Base-by-base conservation (phyloP, 2,329 filamentous ascomycete species). In the Pseudogymnoascus sp. region DNA sequence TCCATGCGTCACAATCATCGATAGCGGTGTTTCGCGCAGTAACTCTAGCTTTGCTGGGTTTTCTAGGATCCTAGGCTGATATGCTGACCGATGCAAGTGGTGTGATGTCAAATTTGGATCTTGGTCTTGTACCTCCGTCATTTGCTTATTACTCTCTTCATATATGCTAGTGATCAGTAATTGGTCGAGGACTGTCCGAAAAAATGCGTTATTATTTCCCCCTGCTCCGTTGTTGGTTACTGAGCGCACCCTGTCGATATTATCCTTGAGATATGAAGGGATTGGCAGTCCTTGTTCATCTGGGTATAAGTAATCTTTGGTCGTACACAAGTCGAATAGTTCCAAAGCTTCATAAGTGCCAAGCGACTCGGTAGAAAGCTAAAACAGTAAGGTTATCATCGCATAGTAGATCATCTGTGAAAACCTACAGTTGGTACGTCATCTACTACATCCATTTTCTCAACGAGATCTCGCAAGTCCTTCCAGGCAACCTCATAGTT, bases 211-310 rank as follows among this genome's bases (percentile, higher is more conserved):
- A 21, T 63, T 18, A n/a, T 37, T 60, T 21, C 8, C 16, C 1
- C 38, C 10, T n/a, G 11, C 11, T 28, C 42, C 50, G 11, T 11
- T 5, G 33, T 63, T 63, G n/a, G 62, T 63, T 42, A 63, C 50
- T 5, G 14, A n/a, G 23, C n/a, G 31, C 4, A 63, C 42, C 21
- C 62, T 60, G 25, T 8, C 23, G n/a, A 63, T 40, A 28, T 38
- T 16, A 14, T 21, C 62, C 62, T 60, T 8, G 5, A 63, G 50
- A 12, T 63, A 60, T 18, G 21, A 31, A 42, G 62, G 62, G 42
- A 63, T 60, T 60, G 47, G 47, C n/a, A 37, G 8, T 42, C n/a
- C 21, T 53, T 25, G 53, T 63, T 25, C 25, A 28, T 63, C 61
- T 37, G 18, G 3, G 59, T 59, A 60, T 23, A 25, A 10, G 31